A percentile compares a stretch with the other conserved stretches of the same genome.
phyloP scores from a whole-genome alignment of 2,329 filamentous ascomycete genomes.

The Anthostomella pinea region DNA sequence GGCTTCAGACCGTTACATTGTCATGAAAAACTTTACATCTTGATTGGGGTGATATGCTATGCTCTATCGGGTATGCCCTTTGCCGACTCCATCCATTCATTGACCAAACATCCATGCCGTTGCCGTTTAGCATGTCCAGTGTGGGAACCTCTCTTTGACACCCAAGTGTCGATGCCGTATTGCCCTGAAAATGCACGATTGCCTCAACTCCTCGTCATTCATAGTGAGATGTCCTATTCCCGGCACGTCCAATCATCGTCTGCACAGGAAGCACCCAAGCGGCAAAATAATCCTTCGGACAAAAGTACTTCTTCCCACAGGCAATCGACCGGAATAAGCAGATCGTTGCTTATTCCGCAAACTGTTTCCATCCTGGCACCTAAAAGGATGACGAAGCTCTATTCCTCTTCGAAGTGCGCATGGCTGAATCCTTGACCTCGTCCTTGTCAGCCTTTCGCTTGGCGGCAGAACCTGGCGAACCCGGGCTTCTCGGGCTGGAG shows the following conservation, averaged over 20 bases:
- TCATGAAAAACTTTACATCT: too few species aligned
- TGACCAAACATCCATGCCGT: slow-evolving; percentile 9
- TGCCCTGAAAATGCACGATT: slow-evolving; percentile 20
- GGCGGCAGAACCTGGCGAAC: slow-evolving; percentile 5
- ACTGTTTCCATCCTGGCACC: too few species aligned
- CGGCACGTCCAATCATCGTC: too few species aligned
- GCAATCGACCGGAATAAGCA: too few species aligned
- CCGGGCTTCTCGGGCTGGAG: background rate
- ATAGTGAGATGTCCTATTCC: too few species aligned
- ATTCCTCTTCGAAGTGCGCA: slow-evolving; percentile 9
- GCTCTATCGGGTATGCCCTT: slow-evolving; percentile 14
- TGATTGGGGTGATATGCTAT: too few species aligned
- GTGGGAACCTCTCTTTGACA: slow-evolving; percentile 3
- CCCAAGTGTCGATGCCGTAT: slow-evolving; percentile 3
- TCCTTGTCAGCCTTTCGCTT: slow-evolving; percentile 13
- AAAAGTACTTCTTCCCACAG: too few species aligned
- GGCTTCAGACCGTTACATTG: too few species aligned
- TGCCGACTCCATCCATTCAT: slow-evolving; percentile 6
- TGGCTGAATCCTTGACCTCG: slow-evolving; percentile 11
- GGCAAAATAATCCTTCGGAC: too few species aligned
- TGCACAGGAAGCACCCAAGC: too few species aligned
- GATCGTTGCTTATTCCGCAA: too few species aligned
- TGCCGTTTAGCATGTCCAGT: slow-evolving; percentile 5
- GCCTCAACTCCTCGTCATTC: slow-evolving; percentile 8
- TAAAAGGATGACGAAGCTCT: slow-evolving; percentile 1